These are phyloP conservation scores for Termitomyces eurrhizus DNA, from an alignment of 768 basidiomycete genomes.

Conservation along the genomic window DNA sequence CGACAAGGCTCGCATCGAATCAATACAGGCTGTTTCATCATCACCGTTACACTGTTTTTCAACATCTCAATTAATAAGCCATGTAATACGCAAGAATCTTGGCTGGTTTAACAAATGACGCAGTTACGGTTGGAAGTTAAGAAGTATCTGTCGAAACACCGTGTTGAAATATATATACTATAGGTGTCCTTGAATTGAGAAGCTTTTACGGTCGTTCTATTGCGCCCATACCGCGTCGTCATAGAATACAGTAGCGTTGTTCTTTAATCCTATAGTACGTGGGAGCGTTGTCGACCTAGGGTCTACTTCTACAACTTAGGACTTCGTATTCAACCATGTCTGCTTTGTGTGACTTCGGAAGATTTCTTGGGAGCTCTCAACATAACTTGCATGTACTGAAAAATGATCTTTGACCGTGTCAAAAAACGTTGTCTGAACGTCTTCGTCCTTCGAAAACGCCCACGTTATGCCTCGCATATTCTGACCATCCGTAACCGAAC, in stretches of 20 bases:
- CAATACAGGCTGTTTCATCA: slow-evolving; percentile 35
- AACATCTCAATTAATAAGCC: slow-evolving; percentile 21
- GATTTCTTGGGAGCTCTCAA: neutral
- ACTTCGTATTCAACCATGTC: neutral
- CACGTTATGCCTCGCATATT: slow-evolving; percentile 30
- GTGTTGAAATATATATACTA: neutral
- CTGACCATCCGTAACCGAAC: slow-evolving; percentile 18
- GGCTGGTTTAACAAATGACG: slow-evolving; percentile 15
- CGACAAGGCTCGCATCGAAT: slow-evolving; percentile 48
- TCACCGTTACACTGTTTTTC: neutral
- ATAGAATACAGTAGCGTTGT: neutral
- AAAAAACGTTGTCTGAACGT: slow-evolving; percentile 20
- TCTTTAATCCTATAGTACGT: neutral
- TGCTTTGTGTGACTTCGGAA: neutral
- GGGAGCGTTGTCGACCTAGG: neutral
- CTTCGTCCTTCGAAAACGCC: slow-evolving; percentile 30
- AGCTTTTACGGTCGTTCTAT: slow-evolving; percentile 1
- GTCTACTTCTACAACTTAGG: neutral
- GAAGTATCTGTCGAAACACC: neutral
- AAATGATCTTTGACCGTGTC: slow-evolving; percentile 29
- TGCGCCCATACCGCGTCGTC: neutral
- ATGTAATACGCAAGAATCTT: slow-evolving; percentile 53
- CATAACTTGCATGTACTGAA: slow-evolving; percentile 4
- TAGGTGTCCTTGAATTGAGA: slow-evolving; percentile 6
- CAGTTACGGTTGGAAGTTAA: slow-evolving; percentile 58